Evolutionary conservation across 495 filamentous ascomycete genomes (phyloP), one percentile per base, ranked within the genome.

Genomic region (Podospora sp.): DNA sequence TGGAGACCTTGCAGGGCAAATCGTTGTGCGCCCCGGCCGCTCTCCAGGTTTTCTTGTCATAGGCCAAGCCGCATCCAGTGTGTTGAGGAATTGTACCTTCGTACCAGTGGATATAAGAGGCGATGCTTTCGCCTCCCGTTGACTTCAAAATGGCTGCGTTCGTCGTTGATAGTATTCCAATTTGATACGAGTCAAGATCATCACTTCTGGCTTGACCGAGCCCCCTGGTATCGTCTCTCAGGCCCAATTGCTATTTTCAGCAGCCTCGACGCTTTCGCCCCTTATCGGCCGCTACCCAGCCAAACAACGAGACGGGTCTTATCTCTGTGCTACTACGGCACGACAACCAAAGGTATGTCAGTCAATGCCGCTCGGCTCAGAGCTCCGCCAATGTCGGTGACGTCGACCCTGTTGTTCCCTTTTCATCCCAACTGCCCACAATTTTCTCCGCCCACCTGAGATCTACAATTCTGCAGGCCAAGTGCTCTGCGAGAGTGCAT

Each of bases 291-390:
- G 58, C 52, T 60, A 46, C 59, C 49, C 69, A 74, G 65, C 75
- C 71, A 69, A 65, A 70, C 70, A 70, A 56, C 65, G 60, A 58
- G 24, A 26, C 62, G 46, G 60, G 64, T 70, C 75, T 74, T 75
- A 72, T 77, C 60, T 68, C 70, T 72, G 57, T 67, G 53, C 70
- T 65, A 57, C 60, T 20, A 6, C 40, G 40, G 29, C 21, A 6
- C 18, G 22, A n/a, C 12, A 50, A 21, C 18, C 25, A 24, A 26
- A 35, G 24, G 26, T 26, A 26, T 24, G 52, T 22, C n/a, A 59
- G 55, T 24, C n/a, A n/a, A n/a, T 36, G 50, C 24, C 40, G 51
- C 62, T 64, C 51, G 49, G 51, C 26, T 36, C 62, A 36, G 63
- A 57, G 29, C 63, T 50, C 60, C n/a, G 18, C 36, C 60, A 33